A percentile compares a stretch with the other conserved stretches of the same genome.
phyloP scores from a whole-genome alignment of 495 filamentous ascomycete genomes.

The Glonium stellatum region DNA sequence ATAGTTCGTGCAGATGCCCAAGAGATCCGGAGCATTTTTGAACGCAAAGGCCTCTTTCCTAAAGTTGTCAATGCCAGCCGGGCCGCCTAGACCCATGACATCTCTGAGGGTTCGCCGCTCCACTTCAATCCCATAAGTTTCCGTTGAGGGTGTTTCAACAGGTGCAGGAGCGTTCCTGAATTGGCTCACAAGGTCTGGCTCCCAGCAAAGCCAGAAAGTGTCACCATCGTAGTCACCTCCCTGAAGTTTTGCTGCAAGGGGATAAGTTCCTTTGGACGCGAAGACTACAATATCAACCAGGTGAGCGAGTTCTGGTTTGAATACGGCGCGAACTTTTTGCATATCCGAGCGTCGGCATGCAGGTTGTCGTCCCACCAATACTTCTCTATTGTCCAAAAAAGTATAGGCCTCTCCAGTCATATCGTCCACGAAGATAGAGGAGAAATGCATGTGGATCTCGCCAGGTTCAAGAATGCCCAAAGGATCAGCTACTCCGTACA shows the following conservation, averaged over 20 bases:
- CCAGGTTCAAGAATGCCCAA: slow-evolving; percentile 59
- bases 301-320: slow-evolving; percentile 60
- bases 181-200: slow-evolving; percentile 60
- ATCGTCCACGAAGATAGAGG: slow-evolving; percentile 54
- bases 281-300: slow-evolving; percentile 87
- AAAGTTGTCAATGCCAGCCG: slow-evolving; percentile 36
- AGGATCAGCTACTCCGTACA: slow-evolving; percentile 78
- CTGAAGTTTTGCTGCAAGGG: slow-evolving; percentile 74
- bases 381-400: slow-evolving; percentile 58
- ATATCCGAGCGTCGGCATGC: slow-evolving; percentile 78
- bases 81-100: slow-evolving; percentile 31
- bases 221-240: slow-evolving; percentile 97
- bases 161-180: slow-evolving; percentile 67
- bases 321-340: slow-evolving; percentile 59
- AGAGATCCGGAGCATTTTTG: slow-evolving; percentile 55
- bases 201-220: slow-evolving; percentile 78
- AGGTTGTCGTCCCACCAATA: slow-evolving; percentile 80
- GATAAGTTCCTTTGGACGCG: slow-evolving; percentile 57
- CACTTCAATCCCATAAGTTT: slow-evolving; percentile 53
- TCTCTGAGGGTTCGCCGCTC: slow-evolving; percentile 48
- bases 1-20: slow-evolving; percentile 69
- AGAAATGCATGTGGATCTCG: slow-evolving; percentile 78
- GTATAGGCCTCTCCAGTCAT: slow-evolving; percentile 49
- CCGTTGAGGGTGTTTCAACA: slow-evolving; percentile 36
- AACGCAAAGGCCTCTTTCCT: slow-evolving; percentile 55